phyloP scores from a whole-genome alignment of 805 yeast genomes.

The Wickerhamiella allomyrinae region DNA sequence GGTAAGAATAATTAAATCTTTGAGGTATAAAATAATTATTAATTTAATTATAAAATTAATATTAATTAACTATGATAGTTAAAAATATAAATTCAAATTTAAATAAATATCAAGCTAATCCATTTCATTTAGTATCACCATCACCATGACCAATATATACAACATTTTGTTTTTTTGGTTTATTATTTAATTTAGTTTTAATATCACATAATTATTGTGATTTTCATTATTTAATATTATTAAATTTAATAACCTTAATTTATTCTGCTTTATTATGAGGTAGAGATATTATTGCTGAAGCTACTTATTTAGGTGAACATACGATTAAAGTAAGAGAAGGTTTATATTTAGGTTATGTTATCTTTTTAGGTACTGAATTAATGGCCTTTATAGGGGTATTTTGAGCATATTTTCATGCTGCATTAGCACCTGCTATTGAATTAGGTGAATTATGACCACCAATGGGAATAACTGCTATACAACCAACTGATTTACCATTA shows the following conservation, averaged over 20 bases:
- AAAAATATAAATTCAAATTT: conserved; percentile 8
- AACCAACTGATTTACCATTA: conserved; percentile 21
- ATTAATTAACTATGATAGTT: conserved; percentile 4
- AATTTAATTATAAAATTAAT: conserved; percentile 3
- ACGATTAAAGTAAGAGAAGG: conserved; percentile 19
- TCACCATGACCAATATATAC: conserved; percentile 21
- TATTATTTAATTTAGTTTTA: conserved; percentile 19
- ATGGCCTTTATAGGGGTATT: conserved; percentile 17
- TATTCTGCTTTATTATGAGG: conserved; percentile 16
- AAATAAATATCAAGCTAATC: conserved; percentile 13
- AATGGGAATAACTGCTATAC: conserved; percentile 15
- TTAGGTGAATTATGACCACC: conserved; percentile 20
- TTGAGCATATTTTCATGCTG: conserved; percentile 21
- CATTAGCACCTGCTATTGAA: conserved; percentile 19
- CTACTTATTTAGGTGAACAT: conserved; percentile 20
- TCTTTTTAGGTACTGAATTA: conserved; percentile 1
- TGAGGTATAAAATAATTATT: conserved; percentile 1
- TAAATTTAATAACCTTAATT: conserved; percentile 13
- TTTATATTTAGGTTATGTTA: conserved; percentile 3
- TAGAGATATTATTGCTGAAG: conserved; percentile 20
- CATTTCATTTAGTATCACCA: conserved; percentile 17
- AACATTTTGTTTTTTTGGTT: conserved; percentile 19
- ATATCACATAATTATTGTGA: conserved; percentile 19
- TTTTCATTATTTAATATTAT: conserved; percentile 9
- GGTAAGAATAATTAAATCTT: conserved; percentile 1